Base-by-base conservation (phyloP, 768 basidiomycete species). In the Auricularia cornea region DNA sequence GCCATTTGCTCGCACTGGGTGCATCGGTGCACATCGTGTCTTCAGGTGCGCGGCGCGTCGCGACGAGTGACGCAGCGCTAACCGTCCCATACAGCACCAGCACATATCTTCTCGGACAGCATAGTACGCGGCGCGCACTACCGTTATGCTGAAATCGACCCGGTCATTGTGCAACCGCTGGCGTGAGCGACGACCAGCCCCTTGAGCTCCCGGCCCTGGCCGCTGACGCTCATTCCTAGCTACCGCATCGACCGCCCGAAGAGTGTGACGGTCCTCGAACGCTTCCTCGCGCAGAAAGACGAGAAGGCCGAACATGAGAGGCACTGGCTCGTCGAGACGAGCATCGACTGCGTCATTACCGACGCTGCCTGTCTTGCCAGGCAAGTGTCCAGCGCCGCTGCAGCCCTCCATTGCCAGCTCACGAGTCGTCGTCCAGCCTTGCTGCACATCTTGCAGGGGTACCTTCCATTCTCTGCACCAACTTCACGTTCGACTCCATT, bases 401-500 rank as follows among this genome's bases (percentile, higher is more conserved):
- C 59, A 60, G 6, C 32, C 3, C 33, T 30, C 30, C 12, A 32
- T 14, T 14, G 44, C 30, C 26, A 31, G 26, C 30, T 28, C 16
- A 16, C 12, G 56, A 73, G 73, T 52, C 29, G 11, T 52, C 35
- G 8, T 10, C 14, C 65, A 89, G 88, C 68, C 78, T 87, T 38
- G 88, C 89, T 1, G 90, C 88, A 2, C 82, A 84, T 54, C 70
- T 76, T 40, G 81, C 84, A 0, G 79, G 81, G 1, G 77, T 91
- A n/a, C 90, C 89, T 1, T 86, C 87, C 1, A 77, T 86, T 44
- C 75, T 92, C 20, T 81, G 91, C 66, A 90, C 89, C 52, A 92
- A 92, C 75, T 92, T 92, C 71, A 87, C 89, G 0, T 92, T 92
- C 72, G 89, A 92, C 73, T 87, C 89, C 1, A 89, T 90, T 14